These are phyloP conservation scores for Crithidia fasciculata DNA, from an alignment of 208 protist species.

Conservation along the genomic window DNA sequence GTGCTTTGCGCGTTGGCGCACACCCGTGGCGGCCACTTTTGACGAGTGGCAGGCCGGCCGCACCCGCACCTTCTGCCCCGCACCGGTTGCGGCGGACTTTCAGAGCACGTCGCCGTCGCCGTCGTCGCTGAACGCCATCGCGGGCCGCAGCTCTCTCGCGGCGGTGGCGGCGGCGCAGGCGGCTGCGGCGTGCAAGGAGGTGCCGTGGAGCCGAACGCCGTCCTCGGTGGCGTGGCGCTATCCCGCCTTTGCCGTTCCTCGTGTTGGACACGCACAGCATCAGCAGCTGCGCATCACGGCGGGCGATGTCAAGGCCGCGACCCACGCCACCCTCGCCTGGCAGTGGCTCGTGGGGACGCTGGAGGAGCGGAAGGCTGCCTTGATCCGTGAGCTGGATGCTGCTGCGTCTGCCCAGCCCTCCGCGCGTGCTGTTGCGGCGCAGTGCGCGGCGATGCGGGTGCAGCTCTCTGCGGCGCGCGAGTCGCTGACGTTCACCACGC, in stretches of 20 bases:
- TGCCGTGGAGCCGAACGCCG: slow-evolving; percentile 34
- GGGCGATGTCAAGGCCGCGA: slow-evolving; percentile 51
- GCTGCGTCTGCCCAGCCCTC: slow-evolving; percentile 6
- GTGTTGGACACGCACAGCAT: slow-evolving; percentile 1
- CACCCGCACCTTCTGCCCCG: slow-evolving; percentile 24
- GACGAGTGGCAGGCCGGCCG: slow-evolving; percentile 23
- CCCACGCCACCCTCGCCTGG: slow-evolving; percentile 54
- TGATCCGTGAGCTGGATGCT: slow-evolving; percentile 32
- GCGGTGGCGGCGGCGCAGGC: slow-evolving; percentile 11
- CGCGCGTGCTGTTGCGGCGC: slow-evolving; percentile 18
- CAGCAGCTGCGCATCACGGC: slow-evolving; percentile 27
- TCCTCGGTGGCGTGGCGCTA: slow-evolving; percentile 33
- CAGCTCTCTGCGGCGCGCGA: slow-evolving; percentile 41
- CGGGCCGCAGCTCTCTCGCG: slow-evolving; percentile 15
- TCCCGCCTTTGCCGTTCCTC: slow-evolving; percentile 18
- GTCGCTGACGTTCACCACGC: slow-evolving; percentile 30
- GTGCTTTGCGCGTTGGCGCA: slow-evolving; percentile 9
- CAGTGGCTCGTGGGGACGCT: slow-evolving; percentile 24
- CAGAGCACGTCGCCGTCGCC: slow-evolving; percentile 7
- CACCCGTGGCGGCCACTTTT: slow-evolving; percentile 5
- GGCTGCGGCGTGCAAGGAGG: slow-evolving; percentile 23
- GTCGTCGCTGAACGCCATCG: slow-evolving; percentile 13
- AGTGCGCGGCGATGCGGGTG: slow-evolving; percentile 42
- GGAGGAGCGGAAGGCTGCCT: slow-evolving; percentile 27
- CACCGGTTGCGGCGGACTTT: slow-evolving; percentile 19